Base-by-base conservation (phyloP, 345 rosid genomes). In the Pugionium cornutum region DNA sequence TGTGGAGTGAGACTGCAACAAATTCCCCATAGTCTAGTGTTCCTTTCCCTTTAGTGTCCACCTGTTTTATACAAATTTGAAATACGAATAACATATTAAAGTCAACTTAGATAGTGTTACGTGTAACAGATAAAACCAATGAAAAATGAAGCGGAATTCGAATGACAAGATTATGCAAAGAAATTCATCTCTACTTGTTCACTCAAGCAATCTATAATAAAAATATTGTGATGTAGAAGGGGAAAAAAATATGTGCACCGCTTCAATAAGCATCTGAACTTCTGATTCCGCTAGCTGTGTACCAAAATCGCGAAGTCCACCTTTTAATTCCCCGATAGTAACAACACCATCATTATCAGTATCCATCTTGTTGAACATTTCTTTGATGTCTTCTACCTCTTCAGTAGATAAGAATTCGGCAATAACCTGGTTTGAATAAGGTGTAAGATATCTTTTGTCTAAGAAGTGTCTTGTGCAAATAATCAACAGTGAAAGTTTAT, bases 321-420 rank as follows among this genome's bases (percentile, higher is more conserved):
- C 85, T 86, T 95, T 95, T 72, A 95, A 78, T 80, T 95, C 98
- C 59, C 89, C 91, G 18, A 84, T 78, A 50, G 98, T 83, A 76
- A 95, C 85, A 69, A 86, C 70, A 53, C 99, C 99, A 68, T 95
- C 95, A 69, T 82, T 83, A 77, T 95, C 89, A 59, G 79, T 79
- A 63, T 95, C 99, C 88, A 95, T 87, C 79, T 91, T 95, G 86
- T 77, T 82, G 83, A 95, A 95, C 91, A 82, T 81, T 57, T 81
- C 98, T 86, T 83, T 91, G 78, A 91, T 84, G 81, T 84, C 94
- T 81, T 83, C 99, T 62, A 89, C 87, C 83, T 95, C 99, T 71
- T 95, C 85, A 6, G 48, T 68, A 39, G 99, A 91, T 64, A 95
- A 83, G 81, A 95, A 95, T 48, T 95, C 99, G 36, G 98, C 94